phyloP scores from a whole-genome alignment of 495 filamentous ascomycete genomes.

The Elasticomyces elasticus region DNA sequence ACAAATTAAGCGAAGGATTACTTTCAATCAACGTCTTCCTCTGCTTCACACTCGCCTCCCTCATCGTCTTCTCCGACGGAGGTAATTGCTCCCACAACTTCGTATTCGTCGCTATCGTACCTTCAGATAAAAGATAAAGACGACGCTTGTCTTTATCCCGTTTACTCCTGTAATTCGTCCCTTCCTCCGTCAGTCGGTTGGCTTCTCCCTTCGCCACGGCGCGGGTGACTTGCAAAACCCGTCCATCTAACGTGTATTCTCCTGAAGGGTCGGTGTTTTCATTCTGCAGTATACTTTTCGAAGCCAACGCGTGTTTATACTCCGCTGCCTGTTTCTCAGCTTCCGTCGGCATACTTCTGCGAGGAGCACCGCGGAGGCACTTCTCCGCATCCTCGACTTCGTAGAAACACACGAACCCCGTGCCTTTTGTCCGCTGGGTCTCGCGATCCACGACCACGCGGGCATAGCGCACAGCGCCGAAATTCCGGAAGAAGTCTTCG shows the following conservation, averaged over 20 bases:
- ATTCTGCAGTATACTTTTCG: slow-evolving; percentile 66
- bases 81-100: slow-evolving; percentile 65
- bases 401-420: slow-evolving; percentile 91
- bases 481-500: slow-evolving; percentile 70
- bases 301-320: slow-evolving; percentile 3
- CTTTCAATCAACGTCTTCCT: slow-evolving; percentile 79
- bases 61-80: slow-evolving; percentile 71
- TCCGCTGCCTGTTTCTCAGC: slow-evolving; percentile 15
- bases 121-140: slow-evolving; percentile 81
- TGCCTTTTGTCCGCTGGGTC: slow-evolving; percentile 78
- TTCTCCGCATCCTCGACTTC: slow-evolving; percentile 57
- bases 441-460: slow-evolving; percentile 75
- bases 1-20: slow-evolving; percentile 83
- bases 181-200: slow-evolving; percentile 58
- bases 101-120: slow-evolving; percentile 61
- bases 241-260: slow-evolving; percentile 79
- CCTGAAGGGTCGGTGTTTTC: slow-evolving; percentile 66
- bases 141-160: slow-evolving; percentile 84
- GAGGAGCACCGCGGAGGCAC: slow-evolving; percentile 66
- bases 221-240: slow-evolving; percentile 69
- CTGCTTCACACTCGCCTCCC: slow-evolving; percentile 79
- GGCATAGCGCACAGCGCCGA: slow-evolving; percentile 78
- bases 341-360: slow-evolving; percentile 25
- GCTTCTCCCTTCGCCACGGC: slow-evolving; percentile 79
- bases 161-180: slow-evolving; percentile 50